Base-by-base conservation (phyloP, 108 stramenopile genomes). In the Cylindrotheca closterium region DNA sequence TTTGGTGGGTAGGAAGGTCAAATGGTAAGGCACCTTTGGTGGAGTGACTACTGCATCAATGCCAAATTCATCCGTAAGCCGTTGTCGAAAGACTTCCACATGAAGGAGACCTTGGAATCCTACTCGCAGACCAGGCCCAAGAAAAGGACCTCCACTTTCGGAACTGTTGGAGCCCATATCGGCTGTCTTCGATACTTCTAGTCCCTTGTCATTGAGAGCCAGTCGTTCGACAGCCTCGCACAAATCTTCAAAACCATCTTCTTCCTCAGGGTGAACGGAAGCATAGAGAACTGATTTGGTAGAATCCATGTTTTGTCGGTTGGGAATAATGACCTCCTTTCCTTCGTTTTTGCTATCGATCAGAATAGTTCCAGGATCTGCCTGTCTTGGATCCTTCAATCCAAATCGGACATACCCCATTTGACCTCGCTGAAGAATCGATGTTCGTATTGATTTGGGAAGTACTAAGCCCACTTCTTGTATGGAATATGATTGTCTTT, bases 71-170 rank as follows among this genome's bases (percentile, higher is more conserved):
- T 99, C 97, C 56, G 46, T 12, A n/a, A 97, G 74, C 12, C 99
- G 73, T 79, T 99, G 96, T 30, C 95, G 89, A 63, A 99, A 96
- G 3, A 99, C 95, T 59, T 99, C 99, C 55, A 97, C 95, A 71
- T 99, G 99, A 23, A 99, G 66, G 31, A 98, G 70, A 25, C 99
- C 99, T 67, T 98, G 92, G 71, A 99, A 99, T 0, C 99, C 97
- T 21, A 96, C 89, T 17, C 96, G 82, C 27, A 98, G 71, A 10
- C 98, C 98, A 18, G 87, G 88, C 12, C 98, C 98, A 18, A 98
- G 79, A 54, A 91, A 88, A 0, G 91, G 87, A 0, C 91, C 91
- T 18, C 89, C 94, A 49, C 73, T 78, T 50, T 75, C 77, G 17
- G 79, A 75, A 33, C 67, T 64, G 55, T 62, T 77, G 28, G 73